Base-by-base conservation (phyloP, 768 basidiomycete species). In the Kwoniella europaea region DNA sequence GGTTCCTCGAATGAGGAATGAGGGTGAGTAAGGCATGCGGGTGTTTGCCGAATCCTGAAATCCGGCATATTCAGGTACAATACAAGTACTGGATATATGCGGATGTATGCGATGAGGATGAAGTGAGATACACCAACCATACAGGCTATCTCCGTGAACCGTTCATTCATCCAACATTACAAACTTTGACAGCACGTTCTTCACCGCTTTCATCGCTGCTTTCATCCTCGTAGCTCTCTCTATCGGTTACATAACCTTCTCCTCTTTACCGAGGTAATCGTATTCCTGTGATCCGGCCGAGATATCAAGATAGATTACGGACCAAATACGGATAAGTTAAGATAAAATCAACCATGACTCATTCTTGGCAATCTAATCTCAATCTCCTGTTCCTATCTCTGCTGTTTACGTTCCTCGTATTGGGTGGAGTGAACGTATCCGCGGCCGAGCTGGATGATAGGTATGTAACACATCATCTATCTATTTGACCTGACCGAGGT, bases 331-430 rank as follows among this genome's bases (percentile, higher is more conserved):
- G 57, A 59, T 59, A 59, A 59, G 24, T 27, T 29, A 59, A 12
- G 10, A 15, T 20, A 18, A 18, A 24, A 12, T 16, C 13, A 15
- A 35, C 27, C 35, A 16, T 60, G 29, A 56, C 55, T 56, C 55
- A 2, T 56, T 65, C 55, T 65, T 65, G 65, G 65, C 65, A 18
- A 67, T 67, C 65, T 67, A 67, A 67, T 67, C 65, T 67, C 65
- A 67, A 67, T 67, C 65, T 67, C 65, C 18, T 60, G 22, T 67
- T 35, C 56, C 65, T 67, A 42, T 61, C 54, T 55, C 54, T 27
- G 35, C 13, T 61, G 15, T 46, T 67, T 13, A 35, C 57, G 18
- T 16, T 57, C 29, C 27, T 55, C n/a, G 35, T 42, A 9, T 24
- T 65, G 4, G 55, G 54, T 42, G 41, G 29, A 42, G 54, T 56